A percentile compares a stretch with the other conserved stretches of the same genome.
Evolutionary conservation across 352 stramenopile genomes (phyloP).

Genomic region (Globisporangium nagaii): DNA sequence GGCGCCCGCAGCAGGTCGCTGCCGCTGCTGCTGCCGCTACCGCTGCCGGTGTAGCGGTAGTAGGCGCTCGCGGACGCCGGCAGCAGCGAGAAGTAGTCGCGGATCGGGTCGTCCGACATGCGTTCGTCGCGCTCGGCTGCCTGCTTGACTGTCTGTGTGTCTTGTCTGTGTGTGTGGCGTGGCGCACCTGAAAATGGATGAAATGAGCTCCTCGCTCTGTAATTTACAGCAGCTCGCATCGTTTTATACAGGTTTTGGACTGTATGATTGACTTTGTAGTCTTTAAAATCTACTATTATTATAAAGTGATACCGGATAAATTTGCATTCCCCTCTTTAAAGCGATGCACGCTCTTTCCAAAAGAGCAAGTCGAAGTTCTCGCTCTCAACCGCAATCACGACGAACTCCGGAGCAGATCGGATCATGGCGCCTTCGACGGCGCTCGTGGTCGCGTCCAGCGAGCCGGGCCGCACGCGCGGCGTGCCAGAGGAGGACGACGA

Average conservation of each 20-base stretch:
- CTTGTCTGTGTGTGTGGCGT: too few species aligned
- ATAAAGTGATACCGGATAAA: too few species aligned
- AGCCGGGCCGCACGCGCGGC: conserved; percentile 9
- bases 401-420: too few species aligned
- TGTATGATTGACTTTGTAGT: too few species aligned
- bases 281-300: too few species aligned
- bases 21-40: too few species aligned
- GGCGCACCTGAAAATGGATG: too few species aligned
- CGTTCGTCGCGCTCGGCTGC: neutral
- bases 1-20: too few species aligned
- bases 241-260: too few species aligned
- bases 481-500: conserved; percentile 33
- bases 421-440: conserved; percentile 44
- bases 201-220: too few species aligned
- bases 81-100: conserved; percentile 3
- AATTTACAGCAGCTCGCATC: neutral
- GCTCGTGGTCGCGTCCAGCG: conserved; percentile 37
- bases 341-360: neutral
- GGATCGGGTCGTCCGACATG: conserved; percentile 2
- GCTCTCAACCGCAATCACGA: too few species aligned
- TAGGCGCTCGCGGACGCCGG: neutral
- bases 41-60: neutral
- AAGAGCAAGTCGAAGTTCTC: conserved; percentile 2
- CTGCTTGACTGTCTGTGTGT: too few species aligned
- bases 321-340: neutral